phyloP scores from a whole-genome alignment of 2,329 filamentous ascomycete species.

The Epichloe festucae region DNA sequence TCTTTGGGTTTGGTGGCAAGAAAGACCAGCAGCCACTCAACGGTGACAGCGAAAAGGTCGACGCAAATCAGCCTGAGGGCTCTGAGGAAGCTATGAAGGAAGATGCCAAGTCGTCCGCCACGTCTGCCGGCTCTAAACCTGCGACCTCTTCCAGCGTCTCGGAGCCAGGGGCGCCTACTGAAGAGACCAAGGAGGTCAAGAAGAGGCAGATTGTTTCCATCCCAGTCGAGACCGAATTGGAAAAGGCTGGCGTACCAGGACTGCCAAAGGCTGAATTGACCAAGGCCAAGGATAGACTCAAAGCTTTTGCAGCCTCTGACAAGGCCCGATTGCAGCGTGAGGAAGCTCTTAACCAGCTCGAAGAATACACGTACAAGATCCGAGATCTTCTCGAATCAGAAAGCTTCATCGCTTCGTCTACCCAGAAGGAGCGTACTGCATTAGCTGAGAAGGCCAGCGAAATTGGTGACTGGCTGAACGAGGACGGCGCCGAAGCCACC shows the following conservation, averaged over 20 bases:
- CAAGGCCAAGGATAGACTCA: constrained; percentile 54
- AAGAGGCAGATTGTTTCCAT: constrained; percentile 47
- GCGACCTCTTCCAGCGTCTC: constrained; percentile 21
- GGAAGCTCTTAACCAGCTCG: constrained; percentile 84
- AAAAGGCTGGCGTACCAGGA: constrained; percentile 36
- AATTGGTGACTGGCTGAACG: constrained; percentile 83
- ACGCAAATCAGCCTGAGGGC: constrained; percentile 20
- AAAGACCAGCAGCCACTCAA: constrained; percentile 70
- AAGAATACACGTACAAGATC: constrained; percentile 80
- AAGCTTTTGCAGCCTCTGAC: constrained; percentile 79
- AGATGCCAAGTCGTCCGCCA: constrained; percentile 18
- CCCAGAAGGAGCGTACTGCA: constrained; percentile 49
- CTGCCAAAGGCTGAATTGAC: constrained; percentile 36
- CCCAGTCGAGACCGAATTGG: constrained; percentile 34
- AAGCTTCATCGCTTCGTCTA: constrained; percentile 59
- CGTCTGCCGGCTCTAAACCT: constrained; percentile 10
- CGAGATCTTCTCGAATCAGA: constrained; percentile 72
- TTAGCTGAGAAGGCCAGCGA: constrained; percentile 56
- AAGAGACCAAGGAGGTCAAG: constrained; percentile 38
- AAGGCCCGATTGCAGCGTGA: constrained; percentile 62
- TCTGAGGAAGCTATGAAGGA: constrained; percentile 30
- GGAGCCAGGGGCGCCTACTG: constrained; percentile 29
- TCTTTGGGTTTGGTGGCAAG: constrained; percentile 80
- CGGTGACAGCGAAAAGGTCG: constrained; percentile 44
- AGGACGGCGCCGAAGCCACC: constrained; percentile 63